Base-by-base conservation (phyloP, 192 early-diverging fungal species). In the Entophlyctis luteolus region DNA sequence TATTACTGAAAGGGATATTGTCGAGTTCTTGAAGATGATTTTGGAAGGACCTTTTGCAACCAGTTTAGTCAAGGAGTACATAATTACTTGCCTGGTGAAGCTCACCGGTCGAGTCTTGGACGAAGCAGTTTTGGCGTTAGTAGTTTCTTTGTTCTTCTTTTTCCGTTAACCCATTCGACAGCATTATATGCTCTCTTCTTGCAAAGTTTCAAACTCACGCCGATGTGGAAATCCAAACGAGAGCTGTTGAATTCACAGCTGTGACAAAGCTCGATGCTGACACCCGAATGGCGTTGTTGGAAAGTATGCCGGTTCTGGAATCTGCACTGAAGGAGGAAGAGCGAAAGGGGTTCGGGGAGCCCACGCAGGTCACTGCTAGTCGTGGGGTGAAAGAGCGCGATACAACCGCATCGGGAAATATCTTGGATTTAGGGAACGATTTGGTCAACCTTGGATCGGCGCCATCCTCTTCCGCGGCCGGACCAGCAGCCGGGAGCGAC, bases 141-240 rank as follows among this genome's bases (percentile, higher is more conserved):
- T 50, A 28, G 2, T 31, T 46, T 68, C 36, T 4, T 28, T 31
- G 20, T 10, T 56, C 54, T 56, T 67, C 38, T 3, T 10, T 55
- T 39, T 67, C 27, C n/a, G 22, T 20, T 18, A 16, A 35, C 6
- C 2, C 25, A 20, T 47, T 39, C 27, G 45, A 39, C 72, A 60
- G 72, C 52, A 52, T 71, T 56, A 86, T 93, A 53, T 85, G 83
- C 56, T 62, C 73, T 8, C 59, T 90, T 16, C 71, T 98, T 47
- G 71, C 72, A 14, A 70, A 80, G 54, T 87, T 89, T 65, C 79
- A 76, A 34, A 81, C 79, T 5, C 89, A 90, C 54, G 86, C 90
- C 56, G 89, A 95, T 67, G 85, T 93, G 0, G 97, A 99, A 76
- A 87, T 94, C 50, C 97, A 99, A 72, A 87, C 93, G 71, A 90